A percentile compares a stretch with the other conserved stretches of the same genome.
phyloP scores from a whole-genome alignment of 106 monocot genomes.

The Allium fistulosum region DNA sequence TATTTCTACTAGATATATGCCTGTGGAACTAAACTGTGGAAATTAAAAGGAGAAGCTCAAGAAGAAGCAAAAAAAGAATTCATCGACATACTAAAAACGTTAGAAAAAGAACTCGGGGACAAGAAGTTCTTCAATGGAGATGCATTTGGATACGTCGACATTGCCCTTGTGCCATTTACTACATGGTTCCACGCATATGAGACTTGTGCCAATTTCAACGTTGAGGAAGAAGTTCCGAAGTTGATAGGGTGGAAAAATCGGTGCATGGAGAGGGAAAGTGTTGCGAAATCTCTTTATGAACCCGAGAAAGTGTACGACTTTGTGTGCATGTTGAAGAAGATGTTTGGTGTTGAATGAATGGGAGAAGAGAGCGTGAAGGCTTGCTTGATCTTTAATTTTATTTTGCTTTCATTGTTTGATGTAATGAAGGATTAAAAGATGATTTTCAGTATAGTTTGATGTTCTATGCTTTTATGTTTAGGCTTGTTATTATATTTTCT shows the following conservation, averaged over 20 bases:
- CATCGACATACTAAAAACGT: conserved; percentile 24
- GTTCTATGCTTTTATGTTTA: too few relatives aligned
- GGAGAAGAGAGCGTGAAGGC: too few relatives aligned
- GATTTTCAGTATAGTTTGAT: too few relatives aligned
- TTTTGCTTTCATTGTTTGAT: too few relatives aligned
- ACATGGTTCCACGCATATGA: conserved; percentile 49
- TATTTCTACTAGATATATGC: conserved; percentile 17
- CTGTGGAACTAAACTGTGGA: conserved; percentile 27
- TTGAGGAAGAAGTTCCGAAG: conserved; percentile 34
- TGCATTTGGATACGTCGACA: conserved; percentile 42
- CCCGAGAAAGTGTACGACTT: conserved; percentile 40
- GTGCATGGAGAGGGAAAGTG: conserved; percentile 49
- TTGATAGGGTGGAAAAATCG: conserved; percentile 43
- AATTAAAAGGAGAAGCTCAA: conserved; percentile 24
- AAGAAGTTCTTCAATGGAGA: conserved; percentile 46
- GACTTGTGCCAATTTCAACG: conserved; percentile 26
- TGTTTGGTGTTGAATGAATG: conserved; percentile 11
- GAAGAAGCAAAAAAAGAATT: conserved; percentile 38
- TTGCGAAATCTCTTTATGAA: conserved; percentile 21
- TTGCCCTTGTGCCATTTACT: conserved; percentile 42
- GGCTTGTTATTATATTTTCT: too few relatives aligned
- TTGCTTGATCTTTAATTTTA: too few relatives aligned
- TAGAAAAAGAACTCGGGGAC: conserved; percentile 42
- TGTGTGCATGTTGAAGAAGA: conserved; percentile 23
- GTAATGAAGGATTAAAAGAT: too few relatives aligned